Evolutionary conservation across 2,329 filamentous ascomycete species (phyloP).

Genomic region (Gaeumannomyces tritici): DNA sequence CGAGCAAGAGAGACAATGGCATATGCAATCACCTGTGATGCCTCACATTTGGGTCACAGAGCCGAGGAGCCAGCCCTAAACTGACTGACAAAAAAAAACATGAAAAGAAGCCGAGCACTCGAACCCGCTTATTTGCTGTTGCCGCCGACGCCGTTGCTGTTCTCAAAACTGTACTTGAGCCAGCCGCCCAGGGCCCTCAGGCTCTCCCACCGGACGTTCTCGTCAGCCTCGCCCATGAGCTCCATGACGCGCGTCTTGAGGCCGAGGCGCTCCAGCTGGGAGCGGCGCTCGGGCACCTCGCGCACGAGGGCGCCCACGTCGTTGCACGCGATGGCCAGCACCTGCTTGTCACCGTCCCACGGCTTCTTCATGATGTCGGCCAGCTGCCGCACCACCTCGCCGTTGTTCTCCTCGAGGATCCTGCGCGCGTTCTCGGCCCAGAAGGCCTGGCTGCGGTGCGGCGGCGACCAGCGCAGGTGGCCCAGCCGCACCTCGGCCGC

Average conservation of each 20-base stretch:
- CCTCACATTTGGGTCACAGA: neutral
- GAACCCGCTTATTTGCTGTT: constrained; percentile 9
- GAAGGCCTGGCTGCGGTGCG: constrained; percentile 77
- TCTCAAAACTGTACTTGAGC: constrained; percentile 56
- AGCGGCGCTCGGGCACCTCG: constrained; percentile 76
- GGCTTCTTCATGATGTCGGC: constrained; percentile 69
- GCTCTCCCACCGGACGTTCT: constrained; percentile 88
- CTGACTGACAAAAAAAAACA: neutral
- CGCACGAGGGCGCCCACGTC: constrained; percentile 84
- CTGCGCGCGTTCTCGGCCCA: constrained; percentile 86
- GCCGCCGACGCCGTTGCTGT: neutral
- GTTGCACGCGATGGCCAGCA: constrained; percentile 86
- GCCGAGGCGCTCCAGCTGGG: constrained; percentile 71
- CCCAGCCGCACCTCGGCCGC: constrained; percentile 77
- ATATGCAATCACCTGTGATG: neutral
- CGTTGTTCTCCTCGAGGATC: constrained; percentile 76
- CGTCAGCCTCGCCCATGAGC: constrained; percentile 82
- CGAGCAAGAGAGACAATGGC: neutral
- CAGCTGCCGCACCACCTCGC: constrained; percentile 67
- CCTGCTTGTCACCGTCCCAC: constrained; percentile 77
- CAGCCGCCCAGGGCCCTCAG: constrained; percentile 66
- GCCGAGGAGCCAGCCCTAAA: neutral
- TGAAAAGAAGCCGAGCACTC: neutral
- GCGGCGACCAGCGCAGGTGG: constrained; percentile 86
- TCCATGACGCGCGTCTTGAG: constrained; percentile 86